Evolutionary conservation across 495 filamentous ascomycete genomes (phyloP), one percentile per base, ranked within the genome.

Genomic region (Entonaema liquescens): DNA sequence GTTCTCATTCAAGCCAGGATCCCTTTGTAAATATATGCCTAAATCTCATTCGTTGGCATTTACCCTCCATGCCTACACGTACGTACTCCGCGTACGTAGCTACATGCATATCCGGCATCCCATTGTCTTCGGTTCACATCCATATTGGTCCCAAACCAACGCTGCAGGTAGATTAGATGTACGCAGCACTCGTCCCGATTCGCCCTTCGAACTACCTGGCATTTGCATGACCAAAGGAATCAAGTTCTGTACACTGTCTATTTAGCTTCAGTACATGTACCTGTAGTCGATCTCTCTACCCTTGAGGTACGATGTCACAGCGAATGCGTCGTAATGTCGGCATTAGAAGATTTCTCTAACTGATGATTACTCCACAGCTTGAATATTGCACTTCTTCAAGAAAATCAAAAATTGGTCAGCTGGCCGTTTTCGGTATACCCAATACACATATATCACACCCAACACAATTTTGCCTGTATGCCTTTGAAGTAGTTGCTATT

Each of bases 121-220:
- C 65, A 69, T 72, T 72, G 59, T 72, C 55, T 55, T 60, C 49
- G 58, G 60, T 67, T 67, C 54, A 60, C 47, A 62, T 28, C n/a
- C 47, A 62, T 28, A 23, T 56, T 67, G 50, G 33, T 44, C 49
- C 33, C 40, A 47, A 67, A 63, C 57, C 57, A 59, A 67, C 56
- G 25, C 36, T 57, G 63, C 54, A 19, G 59, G 54, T 62, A 44
- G 59, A 38, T 35, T 67, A 19, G 36, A 67, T 59, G 63, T 67
- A 67, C 55, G 54, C 53, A 25, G 70, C 58, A 67, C 59, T 53
- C 42, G 49, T 47, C 64, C 68, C 31, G 54, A 52, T 57, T 67
- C 47, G 54, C 55, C 62, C 62, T 53, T 67, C 35, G 36, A 67
- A 64, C 54, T 44, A 63, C 44, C n/a, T n/a, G n/a, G n/a, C 38